Percentiles rank a stretch among this genome's conserved stretches.
phyloP scores from a whole-genome alignment of 2,329 filamentous ascomycete species.

The Ceratocystiopsis minuta region DNA sequence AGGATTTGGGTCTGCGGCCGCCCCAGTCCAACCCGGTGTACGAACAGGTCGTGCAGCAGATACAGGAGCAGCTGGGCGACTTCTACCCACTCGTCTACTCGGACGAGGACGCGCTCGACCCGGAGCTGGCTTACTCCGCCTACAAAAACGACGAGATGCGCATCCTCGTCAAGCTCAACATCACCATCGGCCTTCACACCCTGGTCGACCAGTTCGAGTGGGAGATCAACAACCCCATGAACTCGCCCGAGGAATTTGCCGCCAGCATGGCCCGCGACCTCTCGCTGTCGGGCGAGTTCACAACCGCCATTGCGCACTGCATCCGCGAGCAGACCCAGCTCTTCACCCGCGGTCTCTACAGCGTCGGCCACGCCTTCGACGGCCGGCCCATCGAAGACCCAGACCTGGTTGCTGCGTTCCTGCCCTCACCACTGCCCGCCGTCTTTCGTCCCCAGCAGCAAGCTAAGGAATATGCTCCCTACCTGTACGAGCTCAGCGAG shows the following conservation, averaged over 20 bases:
- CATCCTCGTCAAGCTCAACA: conserved; percentile 86
- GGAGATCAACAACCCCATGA: conserved; percentile 91
- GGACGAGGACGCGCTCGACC: conserved; percentile 78
- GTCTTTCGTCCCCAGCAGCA: conserved; percentile 84
- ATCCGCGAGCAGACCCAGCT: conserved; percentile 92
- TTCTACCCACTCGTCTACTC: conserved; percentile 86
- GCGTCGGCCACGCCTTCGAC: conserved; percentile 86
- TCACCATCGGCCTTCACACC: conserved; percentile 88
- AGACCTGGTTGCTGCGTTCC: conserved; percentile 69
- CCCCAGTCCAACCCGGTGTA: conserved; percentile 47
- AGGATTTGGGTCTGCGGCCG: conserved; percentile 70
- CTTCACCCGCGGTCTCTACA: conserved; percentile 84
- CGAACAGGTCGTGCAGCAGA: conserved; percentile 45
- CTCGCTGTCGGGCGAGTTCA: conserved; percentile 85
- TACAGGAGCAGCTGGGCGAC: conserved; percentile 79
- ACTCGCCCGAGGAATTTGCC: conserved; percentile 91
- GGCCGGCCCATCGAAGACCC: conserved; percentile 83
- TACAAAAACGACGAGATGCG: conserved; percentile 99
- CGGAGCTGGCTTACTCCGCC: conserved; percentile 73
- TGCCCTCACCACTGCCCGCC: conserved; percentile 63
- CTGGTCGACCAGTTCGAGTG: conserved; percentile 96
- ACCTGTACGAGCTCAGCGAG: conserved; percentile 85
- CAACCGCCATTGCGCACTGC: conserved; percentile 91
- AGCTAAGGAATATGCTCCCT: conserved; percentile 85
- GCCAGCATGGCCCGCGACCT: conserved; percentile 76